Evolutionary conservation across 192 early-diverging fungal genomes (phyloP), one percentile per base, ranked within the genome.

Genomic region (Coemansia sp.): DNA sequence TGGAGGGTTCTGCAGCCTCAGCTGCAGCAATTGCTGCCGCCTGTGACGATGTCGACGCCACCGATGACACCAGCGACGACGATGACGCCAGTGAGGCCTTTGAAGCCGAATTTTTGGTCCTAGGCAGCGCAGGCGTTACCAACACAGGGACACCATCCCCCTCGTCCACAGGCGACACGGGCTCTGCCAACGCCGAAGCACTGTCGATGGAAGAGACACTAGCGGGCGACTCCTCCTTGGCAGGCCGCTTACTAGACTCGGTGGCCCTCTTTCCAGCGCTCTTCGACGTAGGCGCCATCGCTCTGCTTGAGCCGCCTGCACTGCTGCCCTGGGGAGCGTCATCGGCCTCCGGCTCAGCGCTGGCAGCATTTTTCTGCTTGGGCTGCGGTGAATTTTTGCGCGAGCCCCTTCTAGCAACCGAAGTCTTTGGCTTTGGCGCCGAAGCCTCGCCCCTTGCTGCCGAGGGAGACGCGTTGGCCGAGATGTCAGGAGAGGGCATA

Each of bases 381-480:
- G 69, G 66, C 73, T 79, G 77, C 1, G 77, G 77, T n/a, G 77
- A 80, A 62, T 75, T 80, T 38, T 75, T 80, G 65, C 77, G 77
- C 28, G 77, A 71, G 35, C 69, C 62, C 35, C 64, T 67, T 59
- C 72, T 80, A 8, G 77, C 69, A 3, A 68, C 72, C 39, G 77
- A 70, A 6, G 68, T 42, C 39, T 60, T 75, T 34, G 35, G 13
- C 28, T 72, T 80, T 4, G 31, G 31, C 31, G 69, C 3, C 2
- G 64, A 7, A 23, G 43, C 18, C 43, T 45, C 43, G 43, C 43
- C 18, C 28, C 69, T 80, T 8, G 18, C 18, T 20, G 65, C 12
- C 5, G 60, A 12, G 8, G 56, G 56, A 20, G 56, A 58, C 6
- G 34, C 56, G 18, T 36, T 37, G 56, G 33, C 18, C n/a, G 56